These are phyloP conservation scores for Xylaria sp. DNA, from an alignment of 2,329 filamentous ascomycete genomes.

Conservation along the genomic window DNA sequence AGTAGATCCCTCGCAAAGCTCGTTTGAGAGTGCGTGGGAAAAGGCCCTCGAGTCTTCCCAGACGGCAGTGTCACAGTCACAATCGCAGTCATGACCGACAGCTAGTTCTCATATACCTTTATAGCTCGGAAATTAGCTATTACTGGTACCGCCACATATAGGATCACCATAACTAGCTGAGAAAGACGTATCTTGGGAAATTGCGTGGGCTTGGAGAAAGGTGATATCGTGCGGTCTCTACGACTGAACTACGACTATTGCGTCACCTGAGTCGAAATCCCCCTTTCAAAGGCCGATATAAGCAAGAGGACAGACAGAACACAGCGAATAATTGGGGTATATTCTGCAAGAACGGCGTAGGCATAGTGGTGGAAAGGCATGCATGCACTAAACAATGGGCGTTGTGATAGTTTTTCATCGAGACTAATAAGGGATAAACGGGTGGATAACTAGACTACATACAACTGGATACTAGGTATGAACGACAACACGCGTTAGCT, in stretches of 20 bases:
- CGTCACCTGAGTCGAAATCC: not conserved
- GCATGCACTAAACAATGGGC: not conserved
- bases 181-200: not conserved
- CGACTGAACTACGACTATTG: not conserved
- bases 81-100: slow-evolving; percentile 11
- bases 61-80: slow-evolving; percentile 16
- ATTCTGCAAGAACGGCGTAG: not conserved
- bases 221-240: not conserved
- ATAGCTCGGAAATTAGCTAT: not conserved
- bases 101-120: not conserved
- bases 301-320: not conserved
- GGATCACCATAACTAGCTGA: not conserved
- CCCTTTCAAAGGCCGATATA: not conserved
- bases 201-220: not conserved
- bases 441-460: slow-evolving; percentile 6
- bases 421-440: not conserved
- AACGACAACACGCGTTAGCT: slow-evolving; percentile 18
- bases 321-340: not conserved
- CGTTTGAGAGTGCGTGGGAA: slow-evolving; percentile 76
- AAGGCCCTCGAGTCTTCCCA: slow-evolving; percentile 61
- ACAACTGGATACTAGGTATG: not conserved
- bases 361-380: not conserved
- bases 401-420: not conserved
- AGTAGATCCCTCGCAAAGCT: slow-evolving; percentile 57
- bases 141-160: not conserved